These are phyloP conservation scores for Platismatia glauca DNA, from an alignment of 495 filamentous ascomycete species.

Conservation along the genomic window DNA sequence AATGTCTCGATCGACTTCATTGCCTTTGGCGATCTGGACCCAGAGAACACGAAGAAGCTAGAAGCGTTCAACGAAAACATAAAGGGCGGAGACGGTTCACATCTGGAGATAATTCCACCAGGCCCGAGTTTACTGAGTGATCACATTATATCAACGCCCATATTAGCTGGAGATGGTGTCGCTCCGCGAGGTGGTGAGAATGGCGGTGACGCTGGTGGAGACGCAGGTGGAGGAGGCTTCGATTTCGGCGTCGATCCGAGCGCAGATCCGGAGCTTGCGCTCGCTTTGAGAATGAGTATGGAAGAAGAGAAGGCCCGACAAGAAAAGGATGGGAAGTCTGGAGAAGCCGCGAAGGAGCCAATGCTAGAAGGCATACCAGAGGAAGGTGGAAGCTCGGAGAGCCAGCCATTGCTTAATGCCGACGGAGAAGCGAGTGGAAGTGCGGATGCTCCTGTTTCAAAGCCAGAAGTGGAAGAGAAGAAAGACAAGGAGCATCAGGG, in stretches of 20 bases:
- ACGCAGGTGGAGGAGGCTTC: slow-evolving; percentile 52
- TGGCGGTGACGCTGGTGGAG: slow-evolving; percentile 41
- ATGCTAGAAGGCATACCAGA: slow-evolving; percentile 75
- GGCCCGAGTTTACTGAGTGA: slow-evolving; percentile 87
- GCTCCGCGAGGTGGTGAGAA: slow-evolving; percentile 32
- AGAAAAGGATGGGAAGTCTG: slow-evolving; percentile 72
- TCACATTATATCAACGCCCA: slow-evolving; percentile 82
- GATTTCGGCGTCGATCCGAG: slow-evolving; percentile 74
- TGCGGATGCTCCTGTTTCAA: slow-evolving; percentile 25
- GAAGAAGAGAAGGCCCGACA: slow-evolving; percentile 94
- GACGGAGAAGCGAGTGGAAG: slow-evolving; percentile 61
- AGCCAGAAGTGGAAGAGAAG: slow-evolving; percentile 39
- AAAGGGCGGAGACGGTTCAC: slow-evolving; percentile 79
- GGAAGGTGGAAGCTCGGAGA: slow-evolving; percentile 50
- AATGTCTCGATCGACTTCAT: slow-evolving; percentile 88
- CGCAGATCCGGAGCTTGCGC: slow-evolving; percentile 82
- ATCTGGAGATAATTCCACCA: slow-evolving; percentile 84
- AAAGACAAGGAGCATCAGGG: slow-evolving; percentile 52
- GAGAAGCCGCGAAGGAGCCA: slow-evolving; percentile 55
- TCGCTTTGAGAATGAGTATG: slow-evolving; percentile 95
- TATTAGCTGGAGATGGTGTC: slow-evolving; percentile 69
- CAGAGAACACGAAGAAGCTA: slow-evolving; percentile 85
- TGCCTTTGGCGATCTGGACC: slow-evolving; percentile 84
- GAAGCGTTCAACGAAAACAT: slow-evolving; percentile 87
- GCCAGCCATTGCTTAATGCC: slow-evolving; percentile 53